Evolutionary conservation across 2,329 filamentous ascomycete species (phyloP).

Genomic region (Apiospora phragmitis): DNA sequence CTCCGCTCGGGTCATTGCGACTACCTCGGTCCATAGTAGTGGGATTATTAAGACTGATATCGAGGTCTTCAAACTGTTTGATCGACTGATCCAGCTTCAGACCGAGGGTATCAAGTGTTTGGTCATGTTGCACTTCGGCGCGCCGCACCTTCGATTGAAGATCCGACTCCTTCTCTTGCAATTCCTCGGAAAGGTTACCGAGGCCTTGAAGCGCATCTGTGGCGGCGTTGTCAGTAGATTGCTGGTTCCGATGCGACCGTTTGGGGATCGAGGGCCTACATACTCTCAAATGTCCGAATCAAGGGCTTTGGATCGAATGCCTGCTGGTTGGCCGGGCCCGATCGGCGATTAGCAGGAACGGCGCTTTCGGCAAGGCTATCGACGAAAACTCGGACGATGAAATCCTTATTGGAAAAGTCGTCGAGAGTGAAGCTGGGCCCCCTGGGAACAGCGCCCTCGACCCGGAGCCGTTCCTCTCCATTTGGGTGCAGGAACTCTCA

Average conservation of each 20-base stretch:
- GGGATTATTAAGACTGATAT: constrained; percentile 73
- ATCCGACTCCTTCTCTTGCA: constrained; percentile 89
- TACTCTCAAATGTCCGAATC: constrained; percentile 90
- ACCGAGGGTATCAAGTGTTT: constrained; percentile 84
- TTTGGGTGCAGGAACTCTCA: constrained; percentile 25
- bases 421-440: constrained; percentile 85
- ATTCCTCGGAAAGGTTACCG: constrained; percentile 72
- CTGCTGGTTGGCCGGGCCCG: constrained; percentile 57
- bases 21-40: constrained; percentile 44
- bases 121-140: constrained; percentile 88
- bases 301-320: constrained; percentile 94
- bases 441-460: constrained; percentile 70
- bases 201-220: constrained; percentile 67
- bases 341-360: constrained; percentile 77
- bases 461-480: constrained; percentile 46
- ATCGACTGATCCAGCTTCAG: constrained; percentile 91
- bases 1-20: constrained; percentile 56
- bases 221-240: constrained; percentile 18
- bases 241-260: constrained; percentile 20
- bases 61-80: constrained; percentile 85
- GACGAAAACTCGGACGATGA: constrained; percentile 97
- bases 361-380: constrained; percentile 87
- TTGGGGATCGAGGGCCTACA: constrained; percentile 19
- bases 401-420: constrained; percentile 86
- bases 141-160: constrained; percentile 85